Percentiles rank a stretch among this genome's conserved stretches.
phyloP scores from a whole-genome alignment of 306 rosid genomes.

The Cicer yamashitae region DNA sequence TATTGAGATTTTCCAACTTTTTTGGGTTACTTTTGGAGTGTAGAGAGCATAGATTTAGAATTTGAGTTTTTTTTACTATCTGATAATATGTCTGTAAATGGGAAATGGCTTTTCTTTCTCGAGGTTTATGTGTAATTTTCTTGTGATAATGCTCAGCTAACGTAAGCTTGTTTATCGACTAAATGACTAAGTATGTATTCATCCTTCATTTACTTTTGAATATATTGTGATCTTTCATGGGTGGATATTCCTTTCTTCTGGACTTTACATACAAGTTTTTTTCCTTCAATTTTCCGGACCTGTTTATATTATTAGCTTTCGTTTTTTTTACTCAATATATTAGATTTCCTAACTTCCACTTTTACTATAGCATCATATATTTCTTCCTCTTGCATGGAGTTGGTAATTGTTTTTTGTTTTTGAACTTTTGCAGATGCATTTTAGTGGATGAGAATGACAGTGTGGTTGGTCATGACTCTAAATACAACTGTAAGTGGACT shows the following conservation, averaged over 20 bases:
- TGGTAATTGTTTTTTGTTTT: slow-evolving; percentile 31
- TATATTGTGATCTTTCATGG: background rate
- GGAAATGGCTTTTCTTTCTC: slow-evolving; percentile 7
- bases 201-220: background rate
- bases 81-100: background rate
- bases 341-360: slow-evolving; percentile 10
- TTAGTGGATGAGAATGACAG: slow-evolving; percentile 94
- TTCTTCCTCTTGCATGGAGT: slow-evolving; percentile 33
- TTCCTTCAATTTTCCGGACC: background rate
- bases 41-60: background rate
- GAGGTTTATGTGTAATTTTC: slow-evolving; percentile 23
- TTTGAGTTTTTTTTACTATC: background rate
- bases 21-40: slow-evolving; percentile 22
- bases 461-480: slow-evolving; percentile 93
- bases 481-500: slow-evolving; percentile 83
- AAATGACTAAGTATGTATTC: background rate
- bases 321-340: too few species aligned
- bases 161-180: background rate
- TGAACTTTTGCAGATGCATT: slow-evolving; percentile 75
- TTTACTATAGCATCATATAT: slow-evolving; percentile 14
- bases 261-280: background rate
- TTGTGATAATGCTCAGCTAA: background rate
- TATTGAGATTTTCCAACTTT: background rate
- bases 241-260: background rate
- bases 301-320: background rate